Conservation (phyloP, 768 basidiomycete genomes). For the Boletus sp. region DNA sequence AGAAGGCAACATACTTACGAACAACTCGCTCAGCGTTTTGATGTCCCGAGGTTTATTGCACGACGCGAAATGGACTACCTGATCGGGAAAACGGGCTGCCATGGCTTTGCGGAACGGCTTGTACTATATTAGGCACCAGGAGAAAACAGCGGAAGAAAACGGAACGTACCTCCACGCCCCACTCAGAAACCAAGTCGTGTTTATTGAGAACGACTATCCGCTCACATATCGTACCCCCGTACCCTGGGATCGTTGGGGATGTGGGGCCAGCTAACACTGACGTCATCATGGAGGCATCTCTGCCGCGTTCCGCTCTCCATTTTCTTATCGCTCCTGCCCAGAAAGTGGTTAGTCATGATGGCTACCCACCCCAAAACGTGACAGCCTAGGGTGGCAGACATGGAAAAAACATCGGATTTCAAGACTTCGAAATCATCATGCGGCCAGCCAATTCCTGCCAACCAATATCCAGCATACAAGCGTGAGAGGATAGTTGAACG, state of each 20-base stretch:
- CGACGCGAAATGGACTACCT: constrained; percentile 68
- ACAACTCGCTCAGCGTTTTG: constrained; percentile 57
- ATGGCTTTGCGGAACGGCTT: constrained; percentile 78
- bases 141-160: constrained; percentile 5
- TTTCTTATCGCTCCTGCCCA: constrained; percentile 57
- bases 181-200: constrained; percentile 83
- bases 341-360: constrained; percentile 19
- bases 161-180: constrained; percentile 75
- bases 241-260: constrained; percentile 12
- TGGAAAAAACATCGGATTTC: constrained; percentile 11
- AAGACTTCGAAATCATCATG: constrained; percentile 14
- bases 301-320: constrained; percentile 70
- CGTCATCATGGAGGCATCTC: constrained; percentile 43
- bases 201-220: constrained; percentile 92
- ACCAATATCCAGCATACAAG: constrained; percentile 4
- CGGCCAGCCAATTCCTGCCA: constrained; percentile 12
- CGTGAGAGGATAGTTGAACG: constrained; percentile 23
- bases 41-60: constrained; percentile 69
- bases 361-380: constrained; percentile 11
- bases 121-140: constrained; percentile 11
- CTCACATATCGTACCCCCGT: constrained; percentile 54
- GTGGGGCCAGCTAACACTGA: constrained; percentile 32
- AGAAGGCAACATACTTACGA: constrained; percentile 63
- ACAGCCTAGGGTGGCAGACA: constrained; percentile 2
- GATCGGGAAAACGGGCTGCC: constrained; percentile 67